Evolutionary conservation across 2,329 filamentous ascomycete species (phyloP).

Genomic region (Pseudogymnoascus sp.): DNA sequence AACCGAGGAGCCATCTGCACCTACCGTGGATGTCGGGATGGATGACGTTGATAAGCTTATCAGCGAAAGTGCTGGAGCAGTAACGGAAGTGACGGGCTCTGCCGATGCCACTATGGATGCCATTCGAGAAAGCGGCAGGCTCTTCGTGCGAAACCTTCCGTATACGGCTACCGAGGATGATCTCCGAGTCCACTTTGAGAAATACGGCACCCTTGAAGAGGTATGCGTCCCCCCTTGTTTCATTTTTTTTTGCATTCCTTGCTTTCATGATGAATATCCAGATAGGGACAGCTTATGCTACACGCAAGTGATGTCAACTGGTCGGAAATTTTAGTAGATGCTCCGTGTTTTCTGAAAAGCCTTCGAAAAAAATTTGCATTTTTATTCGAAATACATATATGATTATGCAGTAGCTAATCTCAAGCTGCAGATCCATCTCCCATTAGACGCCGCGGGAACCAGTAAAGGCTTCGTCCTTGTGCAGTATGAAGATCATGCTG

Average conservation of each 20-base stretch:
- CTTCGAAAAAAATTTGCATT: slow-evolving; percentile 18
- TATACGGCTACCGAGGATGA: slow-evolving; percentile 75
- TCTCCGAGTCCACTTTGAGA: slow-evolving; percentile 61
- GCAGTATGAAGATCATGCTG: slow-evolving; percentile 63
- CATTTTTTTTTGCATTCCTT: slow-evolving; percentile 20
- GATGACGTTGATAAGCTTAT: slow-evolving; percentile 13
- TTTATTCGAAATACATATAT: background rate
- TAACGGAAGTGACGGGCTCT: slow-evolving; percentile 11
- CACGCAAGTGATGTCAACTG: slow-evolving; percentile 83
- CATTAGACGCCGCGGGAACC: slow-evolving; percentile 62
- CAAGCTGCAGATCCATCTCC: slow-evolving; percentile 69
- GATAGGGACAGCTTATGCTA: slow-evolving; percentile 99
- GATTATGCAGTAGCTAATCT: slow-evolving; percentile 9
- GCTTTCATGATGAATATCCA: slow-evolving; percentile 83
- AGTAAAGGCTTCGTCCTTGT: slow-evolving; percentile 91
- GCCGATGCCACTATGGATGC: slow-evolving; percentile 42
- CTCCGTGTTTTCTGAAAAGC: slow-evolving; percentile 69
- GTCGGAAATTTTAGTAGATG: slow-evolving; percentile 99
- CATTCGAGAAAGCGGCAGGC: slow-evolving; percentile 64
- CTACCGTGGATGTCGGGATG: slow-evolving; percentile 12
- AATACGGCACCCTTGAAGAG: slow-evolving; percentile 75
- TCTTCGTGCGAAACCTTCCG: slow-evolving; percentile 85
- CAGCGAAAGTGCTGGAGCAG: slow-evolving; percentile 9
- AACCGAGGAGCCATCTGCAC: slow-evolving; percentile 11
- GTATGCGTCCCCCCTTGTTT: slow-evolving; percentile 49